Conservation (phyloP, 1,284 basidiomycete genomes). For the Cystobasidium slooffiae region DNA sequence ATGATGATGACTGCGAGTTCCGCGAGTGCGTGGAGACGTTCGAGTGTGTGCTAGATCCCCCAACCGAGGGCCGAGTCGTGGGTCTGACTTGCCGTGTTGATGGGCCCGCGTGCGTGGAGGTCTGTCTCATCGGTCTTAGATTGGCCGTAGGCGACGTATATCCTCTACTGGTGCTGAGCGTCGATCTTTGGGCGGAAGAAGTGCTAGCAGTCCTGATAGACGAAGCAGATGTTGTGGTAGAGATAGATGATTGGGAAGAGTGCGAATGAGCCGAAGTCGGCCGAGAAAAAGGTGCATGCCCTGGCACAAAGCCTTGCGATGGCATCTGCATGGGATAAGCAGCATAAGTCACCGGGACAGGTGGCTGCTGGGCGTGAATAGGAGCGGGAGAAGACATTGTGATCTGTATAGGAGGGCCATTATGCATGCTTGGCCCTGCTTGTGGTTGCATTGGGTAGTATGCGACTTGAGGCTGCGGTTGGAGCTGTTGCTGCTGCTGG, state of each 20-base stretch:
- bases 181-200: constrained; percentile 31
- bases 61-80: neutral
- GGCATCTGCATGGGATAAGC: neutral
- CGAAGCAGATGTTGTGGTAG: constrained; percentile 35
- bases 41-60: constrained; percentile 9
- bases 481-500: constrained; percentile 6
- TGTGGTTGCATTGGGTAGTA: constrained; percentile 12
- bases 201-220: constrained; percentile 39
- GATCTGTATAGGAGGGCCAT: constrained; percentile 28
- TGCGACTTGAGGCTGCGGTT: constrained; percentile 7
- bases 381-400: constrained; percentile 27
- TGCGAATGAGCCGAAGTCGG: constrained; percentile 35
- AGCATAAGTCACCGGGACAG: neutral
- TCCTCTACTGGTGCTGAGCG: neutral
- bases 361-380: constrained; percentile 2
- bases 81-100: constrained; percentile 1
- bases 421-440: neutral
- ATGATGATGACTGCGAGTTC: constrained; percentile 22
- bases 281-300: neutral
- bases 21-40: neutral
- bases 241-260: constrained; percentile 36
- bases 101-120: neutral
- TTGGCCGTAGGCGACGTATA: constrained; percentile 4
- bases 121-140: constrained; percentile 28
- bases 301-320: neutral